These are phyloP conservation scores for Trametes cingulata DNA, from an alignment of 768 basidiomycete genomes.

Conservation along the genomic window DNA sequence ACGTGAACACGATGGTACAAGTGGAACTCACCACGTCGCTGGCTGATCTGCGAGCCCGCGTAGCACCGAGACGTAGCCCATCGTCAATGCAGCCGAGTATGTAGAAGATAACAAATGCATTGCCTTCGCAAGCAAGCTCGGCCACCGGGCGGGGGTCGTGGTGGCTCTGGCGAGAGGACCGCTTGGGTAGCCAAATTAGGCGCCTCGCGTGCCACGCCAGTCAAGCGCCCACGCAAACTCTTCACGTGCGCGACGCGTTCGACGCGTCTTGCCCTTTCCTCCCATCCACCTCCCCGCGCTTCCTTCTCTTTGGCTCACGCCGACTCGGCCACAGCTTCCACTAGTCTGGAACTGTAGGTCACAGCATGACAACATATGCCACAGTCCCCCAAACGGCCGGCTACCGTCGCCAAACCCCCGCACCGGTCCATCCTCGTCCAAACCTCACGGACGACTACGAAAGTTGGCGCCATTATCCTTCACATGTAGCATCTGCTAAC, in stretches of 20 bases:
- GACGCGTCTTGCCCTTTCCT: conserved; percentile 8
- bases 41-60: no score
- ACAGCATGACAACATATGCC: neutral
- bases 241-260: conserved; percentile 22
- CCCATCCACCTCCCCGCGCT: neutral
- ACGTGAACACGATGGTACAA: no score
- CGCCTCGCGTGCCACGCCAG: neutral
- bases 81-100: no score
- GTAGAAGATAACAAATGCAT: no score
- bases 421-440: conserved; percentile 37
- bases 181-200: neutral
- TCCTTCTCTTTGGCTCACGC: neutral
- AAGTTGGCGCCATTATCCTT: conserved; percentile 43
- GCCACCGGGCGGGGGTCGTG: neutral
- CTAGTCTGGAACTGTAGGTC: neutral
- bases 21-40: no score
- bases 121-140: neutral
- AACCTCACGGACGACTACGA: conserved; percentile 73
- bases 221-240: conserved; percentile 9
- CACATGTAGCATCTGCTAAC: neutral
- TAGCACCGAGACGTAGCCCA: no score
- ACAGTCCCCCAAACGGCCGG: conserved; percentile 2
- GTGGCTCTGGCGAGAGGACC: neutral
- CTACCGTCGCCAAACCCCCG: conserved; percentile 22
- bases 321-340: neutral